phyloP scores from a whole-genome alignment of 306 rosid genomes.

The Casuarina cunninghamiana region DNA sequence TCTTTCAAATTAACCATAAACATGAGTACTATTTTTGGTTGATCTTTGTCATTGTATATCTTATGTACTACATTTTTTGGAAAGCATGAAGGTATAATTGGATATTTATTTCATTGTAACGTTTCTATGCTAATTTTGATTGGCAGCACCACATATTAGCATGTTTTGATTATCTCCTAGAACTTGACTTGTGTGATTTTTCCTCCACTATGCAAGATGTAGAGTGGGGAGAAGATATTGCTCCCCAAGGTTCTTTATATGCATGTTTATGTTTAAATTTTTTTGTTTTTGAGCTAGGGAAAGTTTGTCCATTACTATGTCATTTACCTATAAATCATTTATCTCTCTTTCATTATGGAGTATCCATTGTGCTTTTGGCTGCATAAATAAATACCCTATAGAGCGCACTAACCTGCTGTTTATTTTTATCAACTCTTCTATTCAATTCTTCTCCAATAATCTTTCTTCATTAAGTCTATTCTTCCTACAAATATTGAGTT shows the following conservation, averaged over 20 bases:
- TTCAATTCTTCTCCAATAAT: background rate
- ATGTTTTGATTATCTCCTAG: background rate
- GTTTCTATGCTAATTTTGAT: constrained; percentile 6
- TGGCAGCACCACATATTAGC: background rate
- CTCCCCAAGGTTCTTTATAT: constrained; percentile 68
- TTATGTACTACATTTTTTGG: background rate
- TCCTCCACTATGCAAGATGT: constrained; percentile 59
- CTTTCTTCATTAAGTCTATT: no score
- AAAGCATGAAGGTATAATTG: background rate
- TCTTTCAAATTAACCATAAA: background rate
- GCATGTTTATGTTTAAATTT: constrained; percentile 9
- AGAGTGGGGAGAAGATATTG: constrained; percentile 84
- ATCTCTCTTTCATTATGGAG: no score
- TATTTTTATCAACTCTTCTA: background rate
- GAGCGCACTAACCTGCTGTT: background rate
- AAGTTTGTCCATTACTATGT: constrained; percentile 9
- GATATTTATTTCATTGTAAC: constrained; percentile 2
- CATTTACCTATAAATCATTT: background rate
- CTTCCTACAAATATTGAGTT: no score
- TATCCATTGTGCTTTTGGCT: constrained; percentile 6
- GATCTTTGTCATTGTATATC: background rate
- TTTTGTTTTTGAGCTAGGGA: constrained; percentile 3
- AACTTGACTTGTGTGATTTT: constrained; percentile 22
- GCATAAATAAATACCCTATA: background rate
- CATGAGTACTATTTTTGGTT: background rate